Conservation (phyloP, 257 asterid genomes). For the Asclepias syriaca region DNA sequence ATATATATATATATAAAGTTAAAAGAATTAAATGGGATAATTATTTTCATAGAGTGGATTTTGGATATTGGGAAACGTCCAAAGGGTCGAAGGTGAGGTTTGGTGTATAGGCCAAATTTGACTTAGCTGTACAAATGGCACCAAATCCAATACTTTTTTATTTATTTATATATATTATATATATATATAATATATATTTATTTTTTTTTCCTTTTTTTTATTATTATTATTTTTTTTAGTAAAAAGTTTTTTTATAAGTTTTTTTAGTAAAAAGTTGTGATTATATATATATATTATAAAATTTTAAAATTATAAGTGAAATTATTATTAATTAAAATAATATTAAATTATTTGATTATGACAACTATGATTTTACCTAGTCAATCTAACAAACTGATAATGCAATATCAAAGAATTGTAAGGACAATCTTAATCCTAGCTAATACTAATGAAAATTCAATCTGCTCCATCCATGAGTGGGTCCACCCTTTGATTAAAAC, state of each 20-base stretch:
- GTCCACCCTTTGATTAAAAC: not conserved
- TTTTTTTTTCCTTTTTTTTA: too few relatives aligned
- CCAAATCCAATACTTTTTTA: not conserved
- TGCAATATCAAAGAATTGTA: not conserved
- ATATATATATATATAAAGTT: too few relatives aligned
- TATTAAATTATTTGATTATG: too few relatives aligned
- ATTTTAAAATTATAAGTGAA: too few relatives aligned
- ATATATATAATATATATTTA: too few relatives aligned
- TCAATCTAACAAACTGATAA: not conserved
- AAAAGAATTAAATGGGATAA: too few relatives aligned
- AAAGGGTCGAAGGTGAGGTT: constrained; percentile 2
- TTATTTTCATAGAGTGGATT: not conserved
- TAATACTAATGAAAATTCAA: not conserved
- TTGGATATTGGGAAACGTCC: not conserved
- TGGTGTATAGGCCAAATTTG: constrained; percentile 22
- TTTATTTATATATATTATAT: too few relatives aligned
- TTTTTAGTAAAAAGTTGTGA: too few relatives aligned
- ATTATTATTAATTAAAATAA: too few relatives aligned
- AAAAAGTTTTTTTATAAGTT: too few relatives aligned
- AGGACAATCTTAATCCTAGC: not conserved
- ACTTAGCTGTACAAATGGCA: constrained; percentile 21
- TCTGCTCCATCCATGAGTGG: not conserved
- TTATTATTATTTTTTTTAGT: too few relatives aligned
- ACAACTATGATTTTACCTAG: not conserved
- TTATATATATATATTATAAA: too few relatives aligned